Base-by-base conservation (phyloP, 2,329 filamentous ascomycete genomes). In the Exophiala sideris region DNA sequence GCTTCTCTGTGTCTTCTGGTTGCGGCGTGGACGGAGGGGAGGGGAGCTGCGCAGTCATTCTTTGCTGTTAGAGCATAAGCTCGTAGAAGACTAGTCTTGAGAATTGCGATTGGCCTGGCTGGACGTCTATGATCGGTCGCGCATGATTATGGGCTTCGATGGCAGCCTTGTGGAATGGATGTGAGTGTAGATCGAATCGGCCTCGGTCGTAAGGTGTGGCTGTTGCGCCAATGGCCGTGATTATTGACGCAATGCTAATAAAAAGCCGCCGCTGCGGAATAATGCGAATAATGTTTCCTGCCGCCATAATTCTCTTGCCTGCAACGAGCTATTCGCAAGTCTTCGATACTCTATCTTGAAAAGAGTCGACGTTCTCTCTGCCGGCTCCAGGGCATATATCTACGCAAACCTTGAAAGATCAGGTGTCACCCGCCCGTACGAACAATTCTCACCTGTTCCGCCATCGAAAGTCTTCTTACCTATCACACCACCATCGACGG, bases 11-110 rank as follows among this genome's bases (percentile, higher is more conserved):
- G 16, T 33, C 24, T 16, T 24, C 24, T 11, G 40, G 29, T 16
- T 12, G 21, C n/a, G 54, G 52, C 16, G 61, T 54, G 20, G 46
- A 21, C 10, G 60, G 56, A 10, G 53, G 58, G 44, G 58, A 62
- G 11, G 53, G 54, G 20, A 53, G 53, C 5, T 40, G 38, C 7
- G 51, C 29, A 5, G 38, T 12, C 36, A 44, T 47, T n/a, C 3
- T 35, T 35, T 29, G 33, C 21, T 11, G 16, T 50, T 21, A 55
- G 10, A 46, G 40, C 12, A 10, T 42, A 8, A 29, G 29, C 32
- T 55, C 47, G 24, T 50, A 47, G 16, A 36, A 50, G 3, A 55
- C 46, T 21, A 50, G 36, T 32, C 44, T 46, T 11, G 51, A 12
- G 24, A 54, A 45, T n/a, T 32, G 20, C 11, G 39, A 39, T n/a